Percentiles rank a stretch among this genome's conserved stretches.
These are phyloP conservation scores for Leishmania lainsoni DNA, from an alignment of 208 protist genomes.

Conservation along the genomic window DNA sequence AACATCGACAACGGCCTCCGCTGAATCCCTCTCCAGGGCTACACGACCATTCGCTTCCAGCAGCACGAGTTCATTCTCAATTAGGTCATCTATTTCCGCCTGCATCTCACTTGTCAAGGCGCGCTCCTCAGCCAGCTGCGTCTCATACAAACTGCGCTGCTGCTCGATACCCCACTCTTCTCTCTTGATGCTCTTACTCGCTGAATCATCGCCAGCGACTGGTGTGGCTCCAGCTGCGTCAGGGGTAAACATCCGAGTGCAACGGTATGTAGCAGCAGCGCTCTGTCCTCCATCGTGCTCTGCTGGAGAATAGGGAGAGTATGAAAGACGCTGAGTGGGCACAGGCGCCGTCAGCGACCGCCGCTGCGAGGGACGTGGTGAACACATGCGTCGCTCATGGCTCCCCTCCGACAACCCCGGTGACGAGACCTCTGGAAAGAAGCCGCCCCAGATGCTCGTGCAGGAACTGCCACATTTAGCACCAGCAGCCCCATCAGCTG, in stretches of 20 bases:
- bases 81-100: conserved; percentile 69
- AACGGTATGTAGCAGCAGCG: neutral
- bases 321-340: conserved; percentile 11
- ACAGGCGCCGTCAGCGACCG: conserved; percentile 10
- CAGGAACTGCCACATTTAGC: neutral
- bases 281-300: no score
- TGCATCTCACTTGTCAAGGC: conserved; percentile 69
- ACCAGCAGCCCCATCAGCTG: neutral
- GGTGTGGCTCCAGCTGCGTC: neutral
- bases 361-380: conserved; percentile 22
- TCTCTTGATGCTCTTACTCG: conserved; percentile 6
- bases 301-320: neutral
- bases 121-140: conserved; percentile 45
- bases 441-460: neutral
- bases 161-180: conserved; percentile 22
- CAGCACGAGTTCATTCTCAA: conserved; percentile 51
- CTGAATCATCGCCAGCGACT: neutral
- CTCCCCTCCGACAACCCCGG: conserved; percentile 18
- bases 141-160: conserved; percentile 29
- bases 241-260: no score
- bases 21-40: conserved; percentile 32
- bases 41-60: conserved; percentile 42
- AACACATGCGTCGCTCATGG: conserved; percentile 12
- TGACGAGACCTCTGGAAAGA: conserved; percentile 7
- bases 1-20: conserved; percentile 10